phyloP scores from a whole-genome alignment of 345 rosid species.

The Mercurialis annua region DNA sequence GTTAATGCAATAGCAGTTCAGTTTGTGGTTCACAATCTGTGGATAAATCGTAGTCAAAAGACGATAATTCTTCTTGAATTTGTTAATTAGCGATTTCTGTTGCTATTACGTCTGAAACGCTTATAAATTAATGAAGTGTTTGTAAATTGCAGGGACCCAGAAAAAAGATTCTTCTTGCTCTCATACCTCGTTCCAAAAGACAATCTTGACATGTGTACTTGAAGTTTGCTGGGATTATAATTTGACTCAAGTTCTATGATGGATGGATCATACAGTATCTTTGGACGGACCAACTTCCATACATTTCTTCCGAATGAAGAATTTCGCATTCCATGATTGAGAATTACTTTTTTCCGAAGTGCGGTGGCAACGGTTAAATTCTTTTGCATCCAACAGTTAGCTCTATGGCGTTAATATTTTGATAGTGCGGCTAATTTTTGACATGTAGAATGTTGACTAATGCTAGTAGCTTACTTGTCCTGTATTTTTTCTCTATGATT shows the following conservation, averaged over 20 bases:
- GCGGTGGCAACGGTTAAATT: conserved; percentile 3
- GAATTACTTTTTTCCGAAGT: too few relatives aligned
- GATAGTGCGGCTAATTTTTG: conserved; percentile 9
- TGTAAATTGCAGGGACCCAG: conserved; percentile 77
- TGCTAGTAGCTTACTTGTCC: neutral
- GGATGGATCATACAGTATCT: conserved; percentile 10
- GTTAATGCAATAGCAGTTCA: neutral
- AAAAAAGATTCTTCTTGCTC: conserved; percentile 84
- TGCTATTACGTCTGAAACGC: neutral
- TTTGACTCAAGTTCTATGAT: neutral
- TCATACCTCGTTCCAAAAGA: conserved; percentile 51
- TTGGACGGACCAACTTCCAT: neutral
- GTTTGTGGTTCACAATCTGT: neutral
- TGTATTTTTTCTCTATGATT: neutral
- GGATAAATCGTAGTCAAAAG: neutral
- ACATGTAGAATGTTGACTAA: conserved; percentile 10
- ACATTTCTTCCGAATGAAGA: neutral
- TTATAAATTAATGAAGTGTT: conserved; percentile 1
- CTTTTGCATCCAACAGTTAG: conserved; percentile 13
- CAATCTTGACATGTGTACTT: conserved; percentile 22
- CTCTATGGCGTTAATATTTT: neutral
- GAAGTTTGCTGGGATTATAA: neutral
- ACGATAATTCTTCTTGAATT: neutral
- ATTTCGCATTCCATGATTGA: too few relatives aligned
- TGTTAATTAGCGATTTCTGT: neutral